Evolutionary conservation across 257 asterid genomes (phyloP).

Genomic region (Anisodus acutangulus): DNA sequence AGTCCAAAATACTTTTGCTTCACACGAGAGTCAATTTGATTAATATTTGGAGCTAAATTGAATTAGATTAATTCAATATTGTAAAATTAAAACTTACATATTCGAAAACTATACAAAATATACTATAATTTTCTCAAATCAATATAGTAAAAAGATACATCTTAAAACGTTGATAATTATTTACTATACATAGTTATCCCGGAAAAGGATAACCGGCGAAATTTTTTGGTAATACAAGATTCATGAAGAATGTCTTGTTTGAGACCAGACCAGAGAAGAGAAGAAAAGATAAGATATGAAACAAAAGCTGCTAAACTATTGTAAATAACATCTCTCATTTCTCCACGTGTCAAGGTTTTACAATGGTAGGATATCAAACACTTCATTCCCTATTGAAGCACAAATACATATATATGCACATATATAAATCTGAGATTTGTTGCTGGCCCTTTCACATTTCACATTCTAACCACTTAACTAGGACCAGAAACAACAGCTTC

Average conservation of each 20-base stretch:
- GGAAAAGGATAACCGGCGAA: too few relatives aligned
- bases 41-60: too few relatives aligned
- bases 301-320: neutral
- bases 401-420: conserved; percentile 20
- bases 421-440: neutral
- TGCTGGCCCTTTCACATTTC: conserved; percentile 4
- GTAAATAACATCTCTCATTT: neutral
- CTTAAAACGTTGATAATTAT: too few relatives aligned
- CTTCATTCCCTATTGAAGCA: neutral
- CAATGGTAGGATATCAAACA: neutral
- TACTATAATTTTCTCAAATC: too few relatives aligned
- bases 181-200: neutral
- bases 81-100: too few relatives aligned
- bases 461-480: neutral
- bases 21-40: too few relatives aligned
- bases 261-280: neutral
- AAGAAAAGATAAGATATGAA: neutral
- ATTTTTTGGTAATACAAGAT: neutral
- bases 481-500: neutral
- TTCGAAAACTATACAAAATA: too few relatives aligned
- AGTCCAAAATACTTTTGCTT: too few relatives aligned
- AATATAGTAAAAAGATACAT: too few relatives aligned
- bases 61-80: too few relatives aligned
- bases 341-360: neutral
- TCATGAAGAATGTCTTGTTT: neutral